Percentiles rank a stretch among this genome's conserved stretches.
These are phyloP conservation scores for Globisporangium echinulatum DNA, from an alignment of 352 stramenopile species.

Conservation along the genomic window DNA sequence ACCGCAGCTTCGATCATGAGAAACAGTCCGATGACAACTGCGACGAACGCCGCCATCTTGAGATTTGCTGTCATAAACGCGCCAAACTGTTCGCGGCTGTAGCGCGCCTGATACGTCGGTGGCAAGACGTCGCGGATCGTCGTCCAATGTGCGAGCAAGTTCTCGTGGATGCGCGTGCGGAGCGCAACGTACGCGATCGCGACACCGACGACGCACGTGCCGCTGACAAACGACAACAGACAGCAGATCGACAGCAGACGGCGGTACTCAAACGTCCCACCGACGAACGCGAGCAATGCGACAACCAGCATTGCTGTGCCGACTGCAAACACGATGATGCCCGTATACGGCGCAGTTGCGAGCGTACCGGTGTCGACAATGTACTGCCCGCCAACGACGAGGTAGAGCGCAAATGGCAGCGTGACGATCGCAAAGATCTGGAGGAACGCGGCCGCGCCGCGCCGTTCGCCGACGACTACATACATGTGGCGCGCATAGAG, in stretches of 20 bases:
- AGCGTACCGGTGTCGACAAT: constrained; percentile 63
- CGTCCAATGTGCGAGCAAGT: constrained; percentile 52
- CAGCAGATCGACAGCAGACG: constrained; percentile 65
- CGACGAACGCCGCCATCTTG: constrained; percentile 46
- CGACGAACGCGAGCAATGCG: constrained; percentile 59
- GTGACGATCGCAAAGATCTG: constrained; percentile 67
- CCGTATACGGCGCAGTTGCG: constrained; percentile 58
- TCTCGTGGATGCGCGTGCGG: constrained; percentile 37
- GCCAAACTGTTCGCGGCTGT: constrained; percentile 63
- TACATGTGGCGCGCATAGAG: constrained; percentile 38
- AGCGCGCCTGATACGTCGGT: constrained; percentile 56
- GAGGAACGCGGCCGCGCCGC: constrained; percentile 48
- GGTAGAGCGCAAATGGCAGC: constrained; percentile 58
- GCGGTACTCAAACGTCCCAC: constrained; percentile 71
- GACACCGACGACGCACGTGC: constrained; percentile 36
- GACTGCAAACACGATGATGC: constrained; percentile 56
- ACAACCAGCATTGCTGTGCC: constrained; percentile 49
- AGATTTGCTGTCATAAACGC: constrained; percentile 49
- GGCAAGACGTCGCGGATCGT: constrained; percentile 54
- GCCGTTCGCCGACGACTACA: constrained; percentile 43
- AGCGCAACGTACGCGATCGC: constrained; percentile 55
- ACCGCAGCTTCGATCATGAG: constrained; percentile 39
- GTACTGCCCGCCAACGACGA: constrained; percentile 67
- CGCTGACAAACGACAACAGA: constrained; percentile 49
- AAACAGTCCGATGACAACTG: constrained; percentile 50